Evolutionary conservation across 2,329 filamentous ascomycete genomes (phyloP), one percentile per base, ranked within the genome.

Genomic region (Alternaria brassicae): DNA sequence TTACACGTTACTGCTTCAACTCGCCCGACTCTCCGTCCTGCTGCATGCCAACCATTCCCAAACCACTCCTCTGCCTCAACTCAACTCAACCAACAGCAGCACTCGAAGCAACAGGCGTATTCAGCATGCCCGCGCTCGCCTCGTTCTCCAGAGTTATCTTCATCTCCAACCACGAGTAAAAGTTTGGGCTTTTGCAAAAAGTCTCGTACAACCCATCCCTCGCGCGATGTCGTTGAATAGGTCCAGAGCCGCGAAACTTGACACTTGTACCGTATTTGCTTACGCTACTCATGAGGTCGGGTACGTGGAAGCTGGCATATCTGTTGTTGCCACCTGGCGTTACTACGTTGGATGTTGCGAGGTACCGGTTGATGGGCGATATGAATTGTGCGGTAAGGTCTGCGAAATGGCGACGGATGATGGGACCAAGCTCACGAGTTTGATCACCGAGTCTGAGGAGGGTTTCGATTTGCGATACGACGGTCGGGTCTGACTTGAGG

Each of bases 81-180:
- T 41, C 30, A 59, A 7, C 1, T 55, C 30, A 59, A 15, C 3
- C 32, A 12, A 21, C 15, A 9, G 34, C 47, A 28, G 28, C 32
- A 5, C 27, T 32, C 3, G 36, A 15, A 3, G 47, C 45, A 15
- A 51, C 40, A 12, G 45, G 42, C 4, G 44, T 19, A 45, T 54
- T 58, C 17, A 80, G 44, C 50, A 80, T 49, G 1, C 78, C 78
- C 7, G 73, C 76, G 27, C 70, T 74, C 4, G 78, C 78, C 67
- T 79, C 77, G 39, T 74, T 77, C 62, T 80, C 78, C 36, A 80
- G 56, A 15, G 67, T 70, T 15, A 79, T 67, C 63, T 80, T 80
- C 77, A 80, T 79, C 30, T 80, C 77, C 19, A 80, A 59, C 76
- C 78, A 80, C 13, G 73, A 75, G 53, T 79, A 79, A 51, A 80